Evolutionary conservation across 2,329 filamentous ascomycete genomes (phyloP), one percentile per base, ranked within the genome.

Genomic region (Xylariaceae sp.): DNA sequence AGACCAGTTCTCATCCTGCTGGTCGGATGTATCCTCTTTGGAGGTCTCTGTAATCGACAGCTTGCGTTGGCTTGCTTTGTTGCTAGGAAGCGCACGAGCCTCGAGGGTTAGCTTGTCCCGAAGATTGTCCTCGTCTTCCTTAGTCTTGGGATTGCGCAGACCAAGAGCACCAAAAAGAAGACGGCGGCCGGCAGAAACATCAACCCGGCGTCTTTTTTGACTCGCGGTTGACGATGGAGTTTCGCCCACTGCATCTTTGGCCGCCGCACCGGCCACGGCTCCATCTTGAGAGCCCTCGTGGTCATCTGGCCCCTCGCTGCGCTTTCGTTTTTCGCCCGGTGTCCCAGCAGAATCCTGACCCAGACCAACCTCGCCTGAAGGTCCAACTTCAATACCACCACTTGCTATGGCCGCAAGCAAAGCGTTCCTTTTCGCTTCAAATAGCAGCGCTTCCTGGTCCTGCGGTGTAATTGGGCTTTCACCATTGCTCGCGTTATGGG

Each of bases 111-210:
- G 66, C 49, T 79, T 78, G 53, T 75, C 71, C 22, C 81, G 80
- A 6, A 87, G 67, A 35, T 77, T 76, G 14, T 85, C 80, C 62
- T 86, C 85, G 15, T 90, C 87, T 30, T 78, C 77, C 57, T 86
- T 84, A 1, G 75, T 82, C 60, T 84, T 87, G 1, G 88, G 87
- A 4, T 77, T 78, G 47, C 81, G 81, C 10, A 90, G 67, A 3
- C 87, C 89, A 3, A 92, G 73, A 6, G 87, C 85, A 9, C 84
- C 83, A 59, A 90, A 89, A 0, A 92, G 66, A 49, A 91, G 72
- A 56, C 88, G 79, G 46, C 81, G 77, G 2, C 83, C 81, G 45
- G 85, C 83, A 14, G 75, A 78, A 30, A 89, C 53, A 48, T 80
- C 67, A 5, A 71, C 43, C 32, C 63, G 67, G n/a, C 64, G 58